A percentile compares a stretch with the other conserved stretches of the same genome.
Conservation (phyloP, 345 rosid species). For the Populus deltoides region DNA sequence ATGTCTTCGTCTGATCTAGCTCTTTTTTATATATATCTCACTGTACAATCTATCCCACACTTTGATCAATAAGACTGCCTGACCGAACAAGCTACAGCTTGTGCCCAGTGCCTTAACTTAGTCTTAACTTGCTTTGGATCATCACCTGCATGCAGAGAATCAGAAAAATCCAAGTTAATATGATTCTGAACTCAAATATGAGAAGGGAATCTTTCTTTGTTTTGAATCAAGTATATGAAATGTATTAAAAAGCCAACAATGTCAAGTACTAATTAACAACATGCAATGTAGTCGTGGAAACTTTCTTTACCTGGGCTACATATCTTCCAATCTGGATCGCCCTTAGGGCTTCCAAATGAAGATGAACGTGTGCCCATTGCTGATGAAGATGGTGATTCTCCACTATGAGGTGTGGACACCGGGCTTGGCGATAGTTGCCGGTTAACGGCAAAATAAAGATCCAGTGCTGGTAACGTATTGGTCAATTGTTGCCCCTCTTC, state of each 20-base stretch:
- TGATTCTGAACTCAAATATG: background rate
- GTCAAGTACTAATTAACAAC: background rate
- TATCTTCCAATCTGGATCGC: slow-evolving; percentile 72
- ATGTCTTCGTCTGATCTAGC: background rate
- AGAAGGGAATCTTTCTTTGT: background rate
- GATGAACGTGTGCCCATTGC: slow-evolving; percentile 46
- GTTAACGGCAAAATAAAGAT: slow-evolving; percentile 85
- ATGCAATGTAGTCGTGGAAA: background rate
- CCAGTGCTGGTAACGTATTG: slow-evolving; percentile 81
- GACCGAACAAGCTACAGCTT: slow-evolving; percentile 90
- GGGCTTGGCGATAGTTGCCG: slow-evolving; percentile 73
- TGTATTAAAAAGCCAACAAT: too few species aligned
- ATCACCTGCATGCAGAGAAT: slow-evolving; percentile 47
- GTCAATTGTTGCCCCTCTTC: slow-evolving; percentile 68
- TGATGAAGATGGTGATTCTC: slow-evolving; percentile 26
- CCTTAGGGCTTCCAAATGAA: slow-evolving; percentile 61
- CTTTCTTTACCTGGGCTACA: slow-evolving; percentile 57
- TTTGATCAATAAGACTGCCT: slow-evolving; percentile 31
- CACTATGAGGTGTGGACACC: slow-evolving; percentile 57
- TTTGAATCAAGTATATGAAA: background rate
- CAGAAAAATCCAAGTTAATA: background rate
- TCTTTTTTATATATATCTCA: background rate
- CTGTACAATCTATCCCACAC: slow-evolving; percentile 15
- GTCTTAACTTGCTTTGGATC: slow-evolving; percentile 71
- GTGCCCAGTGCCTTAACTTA: slow-evolving; percentile 93